Conservation (phyloP, 257 asterid species). For the Solanum bukasovii region DNA sequence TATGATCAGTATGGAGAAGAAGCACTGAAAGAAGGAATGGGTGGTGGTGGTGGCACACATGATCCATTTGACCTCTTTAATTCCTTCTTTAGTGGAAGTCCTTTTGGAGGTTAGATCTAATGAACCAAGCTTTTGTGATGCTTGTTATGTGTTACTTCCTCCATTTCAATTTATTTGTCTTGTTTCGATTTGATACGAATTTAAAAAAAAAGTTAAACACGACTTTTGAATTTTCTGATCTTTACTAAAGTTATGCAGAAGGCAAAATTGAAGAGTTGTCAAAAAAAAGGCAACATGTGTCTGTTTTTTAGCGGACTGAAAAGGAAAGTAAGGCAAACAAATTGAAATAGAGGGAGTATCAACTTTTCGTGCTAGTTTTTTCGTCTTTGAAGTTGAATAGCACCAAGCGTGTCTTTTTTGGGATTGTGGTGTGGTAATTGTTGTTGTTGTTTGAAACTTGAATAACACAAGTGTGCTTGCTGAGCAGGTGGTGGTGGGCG, state of each 20-base stretch:
- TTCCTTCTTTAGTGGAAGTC: conserved; percentile 42
- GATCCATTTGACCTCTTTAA: conserved; percentile 66
- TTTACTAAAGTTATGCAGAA: background rate
- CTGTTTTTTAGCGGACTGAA: background rate
- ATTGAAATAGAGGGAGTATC: background rate
- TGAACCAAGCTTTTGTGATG: background rate
- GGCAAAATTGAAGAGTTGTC: background rate
- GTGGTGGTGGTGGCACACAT: conserved; percentile 41
- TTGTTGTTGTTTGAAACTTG: background rate
- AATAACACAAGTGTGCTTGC: background rate
- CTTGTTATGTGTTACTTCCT: background rate
- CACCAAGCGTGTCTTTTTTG: background rate
- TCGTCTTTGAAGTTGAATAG: background rate
- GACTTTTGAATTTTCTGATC: background rate
- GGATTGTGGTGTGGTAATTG: background rate
- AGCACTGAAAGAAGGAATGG: conserved; percentile 78
- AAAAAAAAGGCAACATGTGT: background rate
- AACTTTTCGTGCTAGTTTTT: background rate
- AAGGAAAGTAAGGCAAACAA: background rate
- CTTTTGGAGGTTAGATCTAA: conserved; percentile 41
- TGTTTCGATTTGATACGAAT: background rate
- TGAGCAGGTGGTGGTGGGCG: conserved; percentile 50
- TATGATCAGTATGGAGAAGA: conserved; percentile 74
- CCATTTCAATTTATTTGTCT: background rate
- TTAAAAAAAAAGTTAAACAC: background rate